These are phyloP conservation scores for Aspergillus pseudoglaucus DNA, from an alignment of 2,329 filamentous ascomycete species.

Conservation along the genomic window DNA sequence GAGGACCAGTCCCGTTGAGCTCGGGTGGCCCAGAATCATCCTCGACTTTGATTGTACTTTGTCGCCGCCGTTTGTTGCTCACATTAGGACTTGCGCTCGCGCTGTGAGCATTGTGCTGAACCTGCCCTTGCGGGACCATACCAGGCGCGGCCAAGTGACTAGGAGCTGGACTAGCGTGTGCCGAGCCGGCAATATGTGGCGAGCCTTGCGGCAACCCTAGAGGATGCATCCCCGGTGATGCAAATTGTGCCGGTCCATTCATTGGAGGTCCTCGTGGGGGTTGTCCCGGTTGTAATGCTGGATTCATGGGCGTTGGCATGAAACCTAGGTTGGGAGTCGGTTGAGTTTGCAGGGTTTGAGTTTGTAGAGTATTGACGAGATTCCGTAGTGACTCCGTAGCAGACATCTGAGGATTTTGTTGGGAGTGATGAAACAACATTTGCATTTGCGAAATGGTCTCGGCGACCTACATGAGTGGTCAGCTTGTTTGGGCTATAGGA, in stretches of 20 bases:
- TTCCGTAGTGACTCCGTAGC: slow-evolving; percentile 51
- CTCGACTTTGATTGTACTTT: slow-evolving; percentile 56
- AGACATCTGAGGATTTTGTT: slow-evolving; percentile 46
- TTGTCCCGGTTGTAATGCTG: slow-evolving; percentile 29
- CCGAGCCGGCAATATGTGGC: slow-evolving; percentile 47
- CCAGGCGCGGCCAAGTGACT: slow-evolving; percentile 41
- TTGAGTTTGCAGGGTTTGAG: slow-evolving; percentile 25
- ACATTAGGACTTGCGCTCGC: slow-evolving; percentile 59
- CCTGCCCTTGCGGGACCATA: slow-evolving; percentile 53
- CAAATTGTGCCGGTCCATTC: slow-evolving; percentile 47
- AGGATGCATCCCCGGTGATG: slow-evolving; percentile 53
- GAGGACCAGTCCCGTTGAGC: slow-evolving; percentile 41
- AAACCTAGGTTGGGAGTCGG: slow-evolving; percentile 27
- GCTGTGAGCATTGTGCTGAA: slow-evolving; percentile 49
- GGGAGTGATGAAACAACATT: slow-evolving; percentile 52
- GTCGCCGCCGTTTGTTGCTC: slow-evolving; percentile 52
- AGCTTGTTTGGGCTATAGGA: not conserved
- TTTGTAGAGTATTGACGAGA: slow-evolving; percentile 43
- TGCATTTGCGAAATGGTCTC: slow-evolving; percentile 62
- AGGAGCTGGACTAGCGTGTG: slow-evolving; percentile 41
- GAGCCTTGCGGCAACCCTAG: slow-evolving; percentile 48
- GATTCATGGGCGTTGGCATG: slow-evolving; percentile 26
- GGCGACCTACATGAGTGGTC: slow-evolving; percentile 44
- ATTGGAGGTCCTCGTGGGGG: slow-evolving; percentile 40
- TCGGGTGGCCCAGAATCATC: slow-evolving; percentile 44